Evolutionary conservation across 2,329 filamentous ascomycete genomes (phyloP), one percentile per base, ranked within the genome.

Genomic region (Fusarium verrucosum): DNA sequence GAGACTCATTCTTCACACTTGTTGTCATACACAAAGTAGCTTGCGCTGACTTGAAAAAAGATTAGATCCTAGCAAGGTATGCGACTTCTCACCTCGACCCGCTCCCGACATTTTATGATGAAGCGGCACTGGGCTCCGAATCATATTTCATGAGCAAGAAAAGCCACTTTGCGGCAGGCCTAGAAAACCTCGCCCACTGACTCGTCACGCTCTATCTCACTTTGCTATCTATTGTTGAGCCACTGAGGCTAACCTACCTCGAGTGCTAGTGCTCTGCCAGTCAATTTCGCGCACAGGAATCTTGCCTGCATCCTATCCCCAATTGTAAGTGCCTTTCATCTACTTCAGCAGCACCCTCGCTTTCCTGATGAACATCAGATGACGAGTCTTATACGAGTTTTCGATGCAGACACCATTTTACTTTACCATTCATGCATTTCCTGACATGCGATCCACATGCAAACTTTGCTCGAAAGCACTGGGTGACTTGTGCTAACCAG

Each of bases 111-210:
- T 80, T 76, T 73, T 71, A 87, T 92, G 91, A 94, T 93, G 91
- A 92, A 91, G 84, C 81, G 92, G 93, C 93, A 97, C 93, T 97
- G 93, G 93, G 93, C 93, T 94, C 93, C 90, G 92, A 96, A 66
- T 83, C 72, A 78, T 58, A 78, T 52, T 62, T 79, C 82, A 87
- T 88, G 92, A 92, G 93, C 83, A 76, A 67, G 91, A 93, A 88
- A 87, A 90, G 87, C 92, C 92, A 92, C 81, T 86, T 91, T 92
- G 92, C 80, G 92, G 92, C 92, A 96, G 92, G 93, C 93, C 92
- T 97, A 96, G 92, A 96, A 97, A 97, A 96, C 94, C 93, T 96
- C 88, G 92, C 92, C 93, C 91, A 94, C 93, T 96, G 93, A 96
- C 81, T 72, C 61, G 55, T 65, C 60, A 66, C 55, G 38, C 43